Conservation (phyloP, 2,329 filamentous ascomycete genomes). For the Verticillium albo-atrum region DNA sequence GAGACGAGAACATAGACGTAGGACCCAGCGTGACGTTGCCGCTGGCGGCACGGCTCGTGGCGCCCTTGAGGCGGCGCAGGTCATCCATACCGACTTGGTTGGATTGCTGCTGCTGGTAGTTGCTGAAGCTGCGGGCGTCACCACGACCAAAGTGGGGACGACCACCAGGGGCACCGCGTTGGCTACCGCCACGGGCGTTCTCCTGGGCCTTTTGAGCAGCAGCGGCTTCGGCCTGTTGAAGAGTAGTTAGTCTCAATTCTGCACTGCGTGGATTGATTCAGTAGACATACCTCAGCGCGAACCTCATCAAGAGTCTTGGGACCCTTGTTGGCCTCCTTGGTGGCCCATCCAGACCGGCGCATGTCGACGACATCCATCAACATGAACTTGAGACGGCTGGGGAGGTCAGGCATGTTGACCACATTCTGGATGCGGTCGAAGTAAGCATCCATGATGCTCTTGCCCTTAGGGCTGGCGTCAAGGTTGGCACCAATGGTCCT, state of each 20-base stretch:
- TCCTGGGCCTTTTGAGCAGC: slow-evolving; percentile 81
- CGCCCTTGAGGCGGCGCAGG: slow-evolving; percentile 66
- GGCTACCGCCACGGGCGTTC: slow-evolving; percentile 50
- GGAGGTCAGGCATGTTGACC: slow-evolving; percentile 73
- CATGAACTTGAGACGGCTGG: slow-evolving; percentile 93
- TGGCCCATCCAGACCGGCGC: slow-evolving; percentile 70
- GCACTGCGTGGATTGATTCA: not conserved
- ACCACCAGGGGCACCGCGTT: slow-evolving; percentile 63
- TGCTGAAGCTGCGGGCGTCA: slow-evolving; percentile 80
- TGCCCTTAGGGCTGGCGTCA: slow-evolving; percentile 76
- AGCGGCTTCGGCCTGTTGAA: slow-evolving; percentile 59
- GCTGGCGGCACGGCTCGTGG: slow-evolving; percentile 54
- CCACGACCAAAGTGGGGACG: slow-evolving; percentile 74
- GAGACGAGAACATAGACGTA: slow-evolving; percentile 80
- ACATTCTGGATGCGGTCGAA: slow-evolving; percentile 84
- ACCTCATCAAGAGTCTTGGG: slow-evolving; percentile 96
- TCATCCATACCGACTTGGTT: slow-evolving; percentile 92
- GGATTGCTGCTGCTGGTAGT: slow-evolving; percentile 67
- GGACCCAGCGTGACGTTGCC: slow-evolving; percentile 70
- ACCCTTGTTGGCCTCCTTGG: slow-evolving; percentile 88
- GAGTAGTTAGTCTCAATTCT: slow-evolving; percentile 18
- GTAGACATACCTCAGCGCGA: slow-evolving; percentile 62
- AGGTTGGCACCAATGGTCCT: slow-evolving; percentile 88
- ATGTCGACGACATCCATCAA: slow-evolving; percentile 91
- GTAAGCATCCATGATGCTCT: slow-evolving; percentile 86